phyloP scores from a whole-genome alignment of 768 basidiomycete genomes.

The Termitomyces sp. region DNA sequence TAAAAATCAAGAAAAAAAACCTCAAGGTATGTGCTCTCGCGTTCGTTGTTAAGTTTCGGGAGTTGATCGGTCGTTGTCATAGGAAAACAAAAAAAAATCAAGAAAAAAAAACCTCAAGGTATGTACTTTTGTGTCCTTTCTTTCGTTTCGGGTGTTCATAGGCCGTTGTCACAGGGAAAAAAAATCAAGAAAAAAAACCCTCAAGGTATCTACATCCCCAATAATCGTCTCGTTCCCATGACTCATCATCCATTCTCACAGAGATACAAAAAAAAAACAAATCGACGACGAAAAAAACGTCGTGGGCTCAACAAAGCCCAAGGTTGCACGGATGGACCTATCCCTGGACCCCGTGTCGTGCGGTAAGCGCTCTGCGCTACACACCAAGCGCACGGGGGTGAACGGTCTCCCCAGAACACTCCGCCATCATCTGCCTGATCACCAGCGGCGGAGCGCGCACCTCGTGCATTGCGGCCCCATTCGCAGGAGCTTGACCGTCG shows the following conservation, averaged over 20 bases:
- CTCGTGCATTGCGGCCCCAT: no score
- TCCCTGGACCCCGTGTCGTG: neutral
- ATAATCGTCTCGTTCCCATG: neutral
- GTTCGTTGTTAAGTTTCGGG: neutral
- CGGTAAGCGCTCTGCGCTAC: no score
- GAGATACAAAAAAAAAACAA: no score
- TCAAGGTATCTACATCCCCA: no score
- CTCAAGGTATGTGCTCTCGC: neutral
- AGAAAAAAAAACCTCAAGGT: neutral
- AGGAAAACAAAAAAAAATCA: neutral
- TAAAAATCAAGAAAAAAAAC: neutral
- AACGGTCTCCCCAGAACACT: neutral
- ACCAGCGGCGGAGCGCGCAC: no score
- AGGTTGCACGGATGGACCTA: neutral
- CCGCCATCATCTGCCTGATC: no score
- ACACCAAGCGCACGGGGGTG: neutral
- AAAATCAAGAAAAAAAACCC: neutral
- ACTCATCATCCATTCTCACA: neutral
- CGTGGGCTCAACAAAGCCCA: neutral
- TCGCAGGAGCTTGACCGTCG: no score
- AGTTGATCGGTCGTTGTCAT: neutral
- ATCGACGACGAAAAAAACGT: neutral
- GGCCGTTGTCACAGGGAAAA: neutral
- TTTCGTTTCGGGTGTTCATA: neutral
- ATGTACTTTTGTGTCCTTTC: neutral